Conservation (phyloP, 176 grass and related monocot genomes). For the Carex kokanica region DNA sequence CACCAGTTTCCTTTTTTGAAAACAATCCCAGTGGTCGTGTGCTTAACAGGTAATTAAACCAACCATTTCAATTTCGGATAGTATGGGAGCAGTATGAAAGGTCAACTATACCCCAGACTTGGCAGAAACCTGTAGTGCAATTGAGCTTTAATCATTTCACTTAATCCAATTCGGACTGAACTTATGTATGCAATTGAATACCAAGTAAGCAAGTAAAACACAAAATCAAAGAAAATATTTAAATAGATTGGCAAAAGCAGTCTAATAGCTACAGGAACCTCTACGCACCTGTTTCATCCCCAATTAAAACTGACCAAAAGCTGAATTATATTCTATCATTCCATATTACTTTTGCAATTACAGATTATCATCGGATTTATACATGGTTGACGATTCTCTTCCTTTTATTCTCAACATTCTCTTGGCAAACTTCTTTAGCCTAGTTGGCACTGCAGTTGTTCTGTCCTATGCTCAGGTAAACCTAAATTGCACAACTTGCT, state of each 20-base stretch:
- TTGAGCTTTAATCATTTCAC: background rate
- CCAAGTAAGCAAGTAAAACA: background rate
- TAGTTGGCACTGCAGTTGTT: constrained; percentile 71
- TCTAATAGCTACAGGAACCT: background rate
- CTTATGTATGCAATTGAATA: background rate
- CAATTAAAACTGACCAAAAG: background rate
- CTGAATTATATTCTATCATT: constrained; percentile 24
- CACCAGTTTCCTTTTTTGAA: constrained; percentile 80
- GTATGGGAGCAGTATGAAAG: background rate
- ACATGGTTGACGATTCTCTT: constrained; percentile 93
- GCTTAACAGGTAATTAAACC: constrained; percentile 68
- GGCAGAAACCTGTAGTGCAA: background rate
- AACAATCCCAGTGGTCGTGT: constrained; percentile 83
- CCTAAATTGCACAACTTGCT: background rate
- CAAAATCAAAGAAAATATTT: background rate
- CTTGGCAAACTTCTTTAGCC: constrained; percentile 80
- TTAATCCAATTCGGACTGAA: background rate
- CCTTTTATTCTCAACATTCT: constrained; percentile 98
- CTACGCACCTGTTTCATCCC: background rate
- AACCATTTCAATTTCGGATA: background rate
- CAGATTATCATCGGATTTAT: constrained; percentile 95
- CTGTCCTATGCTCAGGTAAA: constrained; percentile 92
- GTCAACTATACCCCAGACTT: constrained; percentile 8
- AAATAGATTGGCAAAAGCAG: background rate
- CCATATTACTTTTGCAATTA: constrained; percentile 8